Percentiles rank a stretch among this genome's conserved stretches.
phyloP scores from a whole-genome alignment of 257 asterid genomes.

The Primulina huaijiensis region DNA sequence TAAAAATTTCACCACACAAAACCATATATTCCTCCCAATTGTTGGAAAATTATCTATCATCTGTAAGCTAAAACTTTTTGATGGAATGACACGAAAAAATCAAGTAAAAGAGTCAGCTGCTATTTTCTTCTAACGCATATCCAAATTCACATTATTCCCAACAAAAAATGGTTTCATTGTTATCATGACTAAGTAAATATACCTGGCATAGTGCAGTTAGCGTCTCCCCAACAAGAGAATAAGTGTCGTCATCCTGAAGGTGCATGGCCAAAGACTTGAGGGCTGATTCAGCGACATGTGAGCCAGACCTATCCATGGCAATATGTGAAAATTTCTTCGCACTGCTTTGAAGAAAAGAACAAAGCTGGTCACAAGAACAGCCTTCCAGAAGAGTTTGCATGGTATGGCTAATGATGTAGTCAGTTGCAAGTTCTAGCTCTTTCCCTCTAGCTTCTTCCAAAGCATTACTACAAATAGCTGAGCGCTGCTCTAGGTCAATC shows the following conservation, averaged over 20 bases:
- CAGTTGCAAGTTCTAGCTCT: constrained; percentile 89
- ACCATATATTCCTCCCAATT: background rate
- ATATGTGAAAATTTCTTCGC: constrained; percentile 56
- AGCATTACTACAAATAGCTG: constrained; percentile 74
- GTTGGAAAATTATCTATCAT: background rate
- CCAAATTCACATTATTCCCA: background rate
- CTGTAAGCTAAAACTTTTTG: background rate
- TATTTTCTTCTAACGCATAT: too few relatives aligned
- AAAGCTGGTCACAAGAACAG: constrained; percentile 71
- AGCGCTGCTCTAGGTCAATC: constrained; percentile 70
- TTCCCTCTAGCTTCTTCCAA: constrained; percentile 92
- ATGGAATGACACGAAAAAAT: background rate
- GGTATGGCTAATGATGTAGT: constrained; percentile 86
- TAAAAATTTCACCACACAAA: background rate
- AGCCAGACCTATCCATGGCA: constrained; percentile 84
- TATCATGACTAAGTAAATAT: constrained; percentile 20
- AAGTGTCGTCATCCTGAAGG: constrained; percentile 59
- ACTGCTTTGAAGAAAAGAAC: constrained; percentile 63
- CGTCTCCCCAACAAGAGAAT: constrained; percentile 57
- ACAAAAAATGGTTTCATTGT: background rate
- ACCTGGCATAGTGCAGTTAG: constrained; percentile 67
- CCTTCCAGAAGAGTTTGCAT: constrained; percentile 82
- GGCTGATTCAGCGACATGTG: constrained; percentile 95
- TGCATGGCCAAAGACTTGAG: constrained; percentile 72
- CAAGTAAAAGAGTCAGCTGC: background rate